A percentile compares a stretch with the other conserved stretches of the same genome.
These are phyloP conservation scores for Neocatenulostroma microsporum DNA, from an alignment of 2,329 filamentous ascomycete species.

Conservation along the genomic window DNA sequence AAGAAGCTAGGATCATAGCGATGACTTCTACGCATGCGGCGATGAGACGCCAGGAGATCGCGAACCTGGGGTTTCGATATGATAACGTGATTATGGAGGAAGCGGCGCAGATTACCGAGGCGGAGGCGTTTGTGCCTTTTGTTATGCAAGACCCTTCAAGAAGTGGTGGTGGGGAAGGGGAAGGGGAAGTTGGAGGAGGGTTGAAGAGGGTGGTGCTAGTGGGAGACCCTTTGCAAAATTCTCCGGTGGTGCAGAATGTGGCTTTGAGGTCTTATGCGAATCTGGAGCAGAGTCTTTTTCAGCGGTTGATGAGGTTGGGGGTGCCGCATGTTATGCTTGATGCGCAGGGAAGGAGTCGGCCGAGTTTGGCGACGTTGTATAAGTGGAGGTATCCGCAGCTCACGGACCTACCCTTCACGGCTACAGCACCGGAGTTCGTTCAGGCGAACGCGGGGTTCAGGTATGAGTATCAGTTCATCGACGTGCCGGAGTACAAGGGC, in stretches of 20 bases:
- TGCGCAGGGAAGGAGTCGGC: slow-evolving; percentile 83
- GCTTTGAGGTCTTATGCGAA: slow-evolving; percentile 94
- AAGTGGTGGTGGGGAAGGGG: slow-evolving; percentile 25
- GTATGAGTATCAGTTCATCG: slow-evolving; percentile 94
- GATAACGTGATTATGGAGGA: slow-evolving; percentile 99
- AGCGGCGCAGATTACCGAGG: slow-evolving; percentile 93
- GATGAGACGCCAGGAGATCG: slow-evolving; percentile 86
- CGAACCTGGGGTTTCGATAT: slow-evolving; percentile 87
- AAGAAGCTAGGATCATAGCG: slow-evolving; percentile 92
- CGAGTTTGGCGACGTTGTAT: slow-evolving; percentile 81
- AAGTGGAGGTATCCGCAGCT: slow-evolving; percentile 84
- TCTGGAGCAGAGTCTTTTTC: slow-evolving; percentile 90
- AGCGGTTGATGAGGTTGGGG: slow-evolving; percentile 78
- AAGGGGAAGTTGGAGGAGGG: too few species aligned
- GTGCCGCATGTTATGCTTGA: slow-evolving; percentile 88
- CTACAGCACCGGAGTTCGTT: slow-evolving; percentile 61
- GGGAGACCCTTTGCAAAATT: slow-evolving; percentile 95
- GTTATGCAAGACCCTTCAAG: slow-evolving; percentile 64
- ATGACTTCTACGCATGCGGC: slow-evolving; percentile 99
- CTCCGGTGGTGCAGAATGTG: slow-evolving; percentile 86
- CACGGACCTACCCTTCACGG: slow-evolving; percentile 68
- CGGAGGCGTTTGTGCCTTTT: slow-evolving; percentile 91
- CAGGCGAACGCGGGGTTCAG: slow-evolving; percentile 84
- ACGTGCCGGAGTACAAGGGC: slow-evolving; percentile 88
- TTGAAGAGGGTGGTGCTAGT: slow-evolving; percentile 86